Evolutionary conservation across 768 basidiomycete genomes (phyloP).

Genomic region (Rickenella mellea): DNA sequence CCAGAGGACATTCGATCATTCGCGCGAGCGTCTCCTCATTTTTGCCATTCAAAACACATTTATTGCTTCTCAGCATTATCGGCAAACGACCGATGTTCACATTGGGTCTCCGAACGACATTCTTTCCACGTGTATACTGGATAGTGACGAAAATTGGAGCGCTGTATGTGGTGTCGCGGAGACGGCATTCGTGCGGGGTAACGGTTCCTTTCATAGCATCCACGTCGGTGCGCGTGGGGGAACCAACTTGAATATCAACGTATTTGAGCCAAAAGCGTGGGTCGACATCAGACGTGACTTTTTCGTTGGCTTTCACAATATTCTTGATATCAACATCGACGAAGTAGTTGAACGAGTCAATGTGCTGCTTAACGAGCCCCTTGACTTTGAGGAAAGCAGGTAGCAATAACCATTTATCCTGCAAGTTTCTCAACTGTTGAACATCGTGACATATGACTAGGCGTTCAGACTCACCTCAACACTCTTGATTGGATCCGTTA

Average conservation of each 20-base stretch:
- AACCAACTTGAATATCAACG: slow-evolving; percentile 88
- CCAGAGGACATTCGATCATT: slow-evolving; percentile 95
- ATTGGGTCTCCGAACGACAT: slow-evolving; percentile 72
- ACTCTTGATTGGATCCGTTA: slow-evolving; percentile 85
- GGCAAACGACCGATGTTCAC: slow-evolving; percentile 88
- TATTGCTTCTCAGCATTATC: slow-evolving; percentile 94
- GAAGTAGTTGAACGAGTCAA: slow-evolving; percentile 98
- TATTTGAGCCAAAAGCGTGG: slow-evolving; percentile 96
- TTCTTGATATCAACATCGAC: slow-evolving; percentile 96
- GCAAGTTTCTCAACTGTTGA: slow-evolving; percentile 6
- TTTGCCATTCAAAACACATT: slow-evolving; percentile 80
- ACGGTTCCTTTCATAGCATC: slow-evolving; percentile 71
- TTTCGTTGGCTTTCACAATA: slow-evolving; percentile 88
- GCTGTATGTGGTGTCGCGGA: slow-evolving; percentile 90
- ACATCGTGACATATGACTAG: slow-evolving; percentile 1
- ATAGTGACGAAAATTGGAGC: slow-evolving; percentile 92
- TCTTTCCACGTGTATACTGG: slow-evolving; percentile 88
- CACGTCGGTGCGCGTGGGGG: slow-evolving; percentile 82
- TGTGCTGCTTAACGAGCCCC: slow-evolving; percentile 97
- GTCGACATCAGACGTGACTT: slow-evolving; percentile 93
- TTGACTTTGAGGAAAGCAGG: slow-evolving; percentile 97
- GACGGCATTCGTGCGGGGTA: slow-evolving; percentile 94
- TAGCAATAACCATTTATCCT: slow-evolving; percentile 98
- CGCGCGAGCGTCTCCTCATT: slow-evolving; percentile 77
- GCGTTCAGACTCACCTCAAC: slow-evolving; percentile 61